These are phyloP conservation scores for Pyrrhoderma lamaoense DNA, from an alignment of 1,284 basidiomycete species.

Conservation along the genomic window DNA sequence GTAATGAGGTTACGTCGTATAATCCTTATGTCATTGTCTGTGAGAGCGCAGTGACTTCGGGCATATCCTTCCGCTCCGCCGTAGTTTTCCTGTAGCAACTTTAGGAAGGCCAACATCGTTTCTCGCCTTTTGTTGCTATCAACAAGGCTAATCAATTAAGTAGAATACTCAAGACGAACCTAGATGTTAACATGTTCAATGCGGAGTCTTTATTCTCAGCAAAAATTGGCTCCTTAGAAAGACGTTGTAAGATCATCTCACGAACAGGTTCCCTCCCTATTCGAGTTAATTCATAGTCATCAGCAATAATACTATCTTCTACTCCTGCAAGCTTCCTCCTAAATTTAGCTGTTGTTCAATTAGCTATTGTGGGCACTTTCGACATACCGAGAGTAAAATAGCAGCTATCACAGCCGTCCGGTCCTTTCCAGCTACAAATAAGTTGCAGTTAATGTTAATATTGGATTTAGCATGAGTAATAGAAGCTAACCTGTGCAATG, in stretches of 20 bases:
- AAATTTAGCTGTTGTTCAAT: conserved; percentile 2
- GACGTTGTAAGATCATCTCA: conserved; percentile 55
- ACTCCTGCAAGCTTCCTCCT: conserved; percentile 57
- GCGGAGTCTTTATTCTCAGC: conserved; percentile 63
- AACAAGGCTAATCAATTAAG: conserved; percentile 2
- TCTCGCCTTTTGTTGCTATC: conserved; percentile 41
- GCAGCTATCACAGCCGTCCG: conserved; percentile 72
- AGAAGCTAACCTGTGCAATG: conserved; percentile 57
- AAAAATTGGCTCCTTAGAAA: conserved; percentile 62
- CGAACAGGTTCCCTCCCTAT: conserved; percentile 71
- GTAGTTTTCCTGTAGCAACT: conserved; percentile 52
- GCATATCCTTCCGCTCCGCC: conserved; percentile 60
- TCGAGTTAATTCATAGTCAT: conserved; percentile 69
- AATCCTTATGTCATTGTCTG: conserved; percentile 49
- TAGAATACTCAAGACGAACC: conserved; percentile 35
- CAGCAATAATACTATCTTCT: conserved; percentile 50
- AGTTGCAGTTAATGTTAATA: too few relatives aligned
- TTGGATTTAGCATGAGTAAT: background rate
- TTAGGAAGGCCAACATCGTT: conserved; percentile 63
- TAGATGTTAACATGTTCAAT: conserved; percentile 69
- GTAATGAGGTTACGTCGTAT: conserved; percentile 56
- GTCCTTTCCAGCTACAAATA: conserved; percentile 63
- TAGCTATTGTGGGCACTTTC: background rate
- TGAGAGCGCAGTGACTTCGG: conserved; percentile 44
- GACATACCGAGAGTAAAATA: conserved; percentile 56